These are phyloP conservation scores for Plectranthus barbatus DNA, from an alignment of 257 asterid genomes.

Conservation along the genomic window DNA sequence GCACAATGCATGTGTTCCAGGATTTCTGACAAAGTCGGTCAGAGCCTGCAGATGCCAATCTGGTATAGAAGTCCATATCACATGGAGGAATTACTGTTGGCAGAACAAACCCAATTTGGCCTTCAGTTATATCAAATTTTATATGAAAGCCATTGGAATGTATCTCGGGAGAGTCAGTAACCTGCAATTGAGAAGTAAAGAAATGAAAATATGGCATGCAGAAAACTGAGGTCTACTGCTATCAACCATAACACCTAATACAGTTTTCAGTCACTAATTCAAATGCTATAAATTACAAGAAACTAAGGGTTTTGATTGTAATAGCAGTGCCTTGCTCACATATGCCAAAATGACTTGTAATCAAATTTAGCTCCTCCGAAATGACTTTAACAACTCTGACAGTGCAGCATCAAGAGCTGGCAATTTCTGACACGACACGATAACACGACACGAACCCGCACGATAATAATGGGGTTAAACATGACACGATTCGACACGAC, in stretches of 20 bases:
- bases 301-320: background rate
- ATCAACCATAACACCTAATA: background rate
- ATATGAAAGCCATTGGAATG: slow-evolving; percentile 93
- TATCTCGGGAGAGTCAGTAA: slow-evolving; percentile 91
- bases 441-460: too few species aligned
- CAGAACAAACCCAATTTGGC: slow-evolving; percentile 95
- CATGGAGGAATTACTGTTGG: slow-evolving; percentile 83
- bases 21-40: slow-evolving; percentile 23
- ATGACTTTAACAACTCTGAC: background rate
- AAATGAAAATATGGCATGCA: background rate
- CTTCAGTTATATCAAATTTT: slow-evolving; percentile 77
- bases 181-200: slow-evolving; percentile 35
- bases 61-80: slow-evolving; percentile 53
- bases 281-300: slow-evolving; percentile 3
- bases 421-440: too few species aligned
- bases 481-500: too few species aligned
- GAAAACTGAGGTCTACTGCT: background rate
- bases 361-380: background rate
- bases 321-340: background rate
- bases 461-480: too few species aligned
- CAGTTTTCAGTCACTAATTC: background rate
- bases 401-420: too few species aligned
- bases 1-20: slow-evolving; percentile 92
- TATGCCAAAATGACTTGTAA: background rate
- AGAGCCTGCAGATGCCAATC: slow-evolving; percentile 45